phyloP scores from a whole-genome alignment of 2,329 filamentous ascomycete genomes.

The Diaporthe sp. region DNA sequence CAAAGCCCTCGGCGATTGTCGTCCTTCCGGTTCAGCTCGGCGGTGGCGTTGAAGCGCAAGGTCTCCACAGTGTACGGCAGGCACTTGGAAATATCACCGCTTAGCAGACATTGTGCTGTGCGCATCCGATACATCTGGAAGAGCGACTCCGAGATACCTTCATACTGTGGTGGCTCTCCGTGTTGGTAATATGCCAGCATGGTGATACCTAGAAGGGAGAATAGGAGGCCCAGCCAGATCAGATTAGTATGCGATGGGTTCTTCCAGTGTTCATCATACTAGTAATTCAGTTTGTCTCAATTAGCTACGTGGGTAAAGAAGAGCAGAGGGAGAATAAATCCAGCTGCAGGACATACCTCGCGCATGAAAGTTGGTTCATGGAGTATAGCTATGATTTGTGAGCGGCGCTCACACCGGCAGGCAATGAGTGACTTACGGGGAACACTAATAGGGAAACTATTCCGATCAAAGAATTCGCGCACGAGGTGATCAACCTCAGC shows the following conservation, averaged over 20 bases:
- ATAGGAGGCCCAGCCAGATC: slow-evolving; percentile 67
- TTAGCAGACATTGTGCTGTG: slow-evolving; percentile 66
- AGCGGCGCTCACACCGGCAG: slow-evolving; percentile 32
- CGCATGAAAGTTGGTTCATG: slow-evolving; percentile 65
- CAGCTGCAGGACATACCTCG: slow-evolving; percentile 37
- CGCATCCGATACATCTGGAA: slow-evolving; percentile 62
- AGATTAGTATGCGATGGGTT: slow-evolving; percentile 60
- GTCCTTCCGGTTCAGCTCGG: slow-evolving; percentile 64
- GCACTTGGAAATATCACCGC: slow-evolving; percentile 65
- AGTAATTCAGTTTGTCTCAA: slow-evolving; percentile 34
- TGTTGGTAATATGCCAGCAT: slow-evolving; percentile 66
- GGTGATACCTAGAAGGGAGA: slow-evolving; percentile 67
- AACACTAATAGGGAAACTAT: slow-evolving; percentile 44
- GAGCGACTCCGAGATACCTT: slow-evolving; percentile 60
- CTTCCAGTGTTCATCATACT: slow-evolving; percentile 65
- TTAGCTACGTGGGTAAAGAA: neutral
- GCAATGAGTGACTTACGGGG: slow-evolving; percentile 47
- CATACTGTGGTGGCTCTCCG: slow-evolving; percentile 66
- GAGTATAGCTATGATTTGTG: slow-evolving; percentile 46
- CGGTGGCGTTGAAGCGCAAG: slow-evolving; percentile 64
- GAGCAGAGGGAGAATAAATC: too few relatives aligned
- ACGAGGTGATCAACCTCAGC: slow-evolving; percentile 45
- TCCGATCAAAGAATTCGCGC: slow-evolving; percentile 46
- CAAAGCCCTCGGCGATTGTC: slow-evolving; percentile 66
- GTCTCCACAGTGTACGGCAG: slow-evolving; percentile 66